Base-by-base conservation (phyloP, 179 eudicot species). In the Amaranthus tricolor region DNA sequence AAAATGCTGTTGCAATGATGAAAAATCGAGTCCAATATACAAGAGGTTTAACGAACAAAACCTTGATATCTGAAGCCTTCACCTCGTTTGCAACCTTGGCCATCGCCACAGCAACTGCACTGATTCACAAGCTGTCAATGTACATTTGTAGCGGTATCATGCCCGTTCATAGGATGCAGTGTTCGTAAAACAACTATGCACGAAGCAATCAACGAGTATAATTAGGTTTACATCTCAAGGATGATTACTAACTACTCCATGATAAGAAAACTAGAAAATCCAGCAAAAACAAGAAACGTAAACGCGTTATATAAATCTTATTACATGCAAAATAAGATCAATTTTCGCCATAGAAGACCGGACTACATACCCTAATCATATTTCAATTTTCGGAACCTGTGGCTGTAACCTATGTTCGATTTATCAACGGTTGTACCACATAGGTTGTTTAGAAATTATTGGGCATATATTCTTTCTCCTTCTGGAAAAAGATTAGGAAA, bases 11-110 rank as follows among this genome's bases (percentile, higher is more conserved):
- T 58, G 90, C 92, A 74, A 94, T 90, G 76, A 94, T 92, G 79
- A 94, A 94, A 83, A 94, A 92, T n/a, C 87, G 89, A 78, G 98
- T 94, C 98, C 98, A 94, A 72, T 94, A 92, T 48, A 94, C 98
- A 5, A 94, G 84, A 82, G 98, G 98, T 82, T 94, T 94, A 62
- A 94, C 98, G 79, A 94, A 94, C 72, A 94, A 88, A 62, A 94
- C 91, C 78, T 75, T 88, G 48, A 94, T 94, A 77, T 94, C 97
- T 51, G 80, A 91, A 74, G 94, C 98, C 85, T 94, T 94, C 72
- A 88, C 91, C 2, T 94, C 98, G 80, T 87, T 89, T 73, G 98
- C 98, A 80, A 90, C 86, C 86, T 87, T 92, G 75, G 98, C 98
- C 86, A 86, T 82, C 10, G 88, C 91, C 83, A 92, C 90, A 75